Percentiles rank a stretch among this genome's conserved stretches.
These are phyloP conservation scores for Schoenoplectus triqueter DNA, from an alignment of 202 grass and related monocot species.

Conservation along the genomic window DNA sequence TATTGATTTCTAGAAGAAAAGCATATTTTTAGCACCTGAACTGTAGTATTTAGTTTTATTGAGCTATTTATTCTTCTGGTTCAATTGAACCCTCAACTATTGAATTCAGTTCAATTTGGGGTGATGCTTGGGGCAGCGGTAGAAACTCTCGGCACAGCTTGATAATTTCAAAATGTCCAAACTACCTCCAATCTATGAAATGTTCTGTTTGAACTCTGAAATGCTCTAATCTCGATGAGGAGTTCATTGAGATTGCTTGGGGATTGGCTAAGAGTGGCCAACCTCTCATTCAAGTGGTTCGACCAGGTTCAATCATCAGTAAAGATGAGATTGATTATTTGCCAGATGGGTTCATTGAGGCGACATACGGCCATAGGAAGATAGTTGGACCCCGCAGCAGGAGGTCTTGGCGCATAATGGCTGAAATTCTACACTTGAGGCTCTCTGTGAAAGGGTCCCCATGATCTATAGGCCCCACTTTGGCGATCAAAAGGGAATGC, in stretches of 20 bases:
- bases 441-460: constrained; percentile 55
- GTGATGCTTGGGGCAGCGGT: no score
- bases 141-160: no score
- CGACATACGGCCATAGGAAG: neutral
- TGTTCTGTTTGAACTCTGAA: no score
- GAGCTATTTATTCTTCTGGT: no score
- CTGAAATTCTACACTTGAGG: constrained; percentile 74
- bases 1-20: no score
- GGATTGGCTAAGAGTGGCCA: constrained; percentile 35
- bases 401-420: constrained; percentile 55
- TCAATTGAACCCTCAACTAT: no score
- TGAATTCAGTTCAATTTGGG: no score
- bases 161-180: no score
- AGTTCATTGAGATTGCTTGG: constrained; percentile 39
- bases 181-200: no score
- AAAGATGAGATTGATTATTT: constrained; percentile 8
- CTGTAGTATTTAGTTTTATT: no score
- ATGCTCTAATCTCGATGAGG: neutral
- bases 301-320: constrained; percentile 21
- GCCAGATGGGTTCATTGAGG: constrained; percentile 23
- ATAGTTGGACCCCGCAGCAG: constrained; percentile 62
- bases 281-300: constrained; percentile 43
- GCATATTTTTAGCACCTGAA: no score
- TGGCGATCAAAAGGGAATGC: constrained; percentile 63
- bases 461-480: constrained; percentile 66